Percentiles rank a stretch among this genome's conserved stretches.
Conservation (phyloP, 176 grass and related monocot species). For the Cymbopogon citratus region DNA sequence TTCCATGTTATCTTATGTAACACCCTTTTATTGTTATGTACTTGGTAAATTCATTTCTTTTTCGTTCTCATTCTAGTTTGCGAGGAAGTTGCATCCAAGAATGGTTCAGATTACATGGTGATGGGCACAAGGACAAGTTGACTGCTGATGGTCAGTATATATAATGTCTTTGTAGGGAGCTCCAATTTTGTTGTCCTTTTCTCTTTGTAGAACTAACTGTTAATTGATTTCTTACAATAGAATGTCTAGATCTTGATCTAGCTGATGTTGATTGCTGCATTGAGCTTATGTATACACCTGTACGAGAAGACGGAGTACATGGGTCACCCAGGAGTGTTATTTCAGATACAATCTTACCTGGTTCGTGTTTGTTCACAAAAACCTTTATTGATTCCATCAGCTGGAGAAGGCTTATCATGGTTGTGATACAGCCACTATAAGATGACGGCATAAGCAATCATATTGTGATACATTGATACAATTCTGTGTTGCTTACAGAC, state of each 20-base stretch:
- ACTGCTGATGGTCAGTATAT: slow-evolving; percentile 52
- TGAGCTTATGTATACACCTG: slow-evolving; percentile 73
- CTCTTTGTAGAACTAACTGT: slow-evolving; percentile 10
- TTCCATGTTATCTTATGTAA: slow-evolving; percentile 15
- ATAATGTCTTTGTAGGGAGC: slow-evolving; percentile 15
- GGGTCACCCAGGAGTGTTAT: slow-evolving; percentile 57
- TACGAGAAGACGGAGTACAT: slow-evolving; percentile 64
- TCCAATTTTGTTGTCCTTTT: background rate
- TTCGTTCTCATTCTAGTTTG: slow-evolving; percentile 49
- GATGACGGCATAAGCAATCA: background rate
- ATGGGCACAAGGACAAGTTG: slow-evolving; percentile 61
- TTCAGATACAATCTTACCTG: slow-evolving; percentile 76
- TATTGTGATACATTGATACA: background rate
- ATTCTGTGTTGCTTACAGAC: slow-evolving; percentile 3
- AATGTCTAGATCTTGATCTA: slow-evolving; percentile 75
- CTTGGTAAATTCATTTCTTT: slow-evolving; percentile 10
- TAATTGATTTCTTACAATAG: slow-evolving; percentile 43
- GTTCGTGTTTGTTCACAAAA: slow-evolving; percentile 41
- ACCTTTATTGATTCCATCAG: background rate
- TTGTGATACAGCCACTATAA: background rate
- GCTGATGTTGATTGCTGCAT: slow-evolving; percentile 57
- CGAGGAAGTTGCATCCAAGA: slow-evolving; percentile 81
- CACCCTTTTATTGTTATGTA: background rate
- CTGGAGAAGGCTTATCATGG: slow-evolving; percentile 1
- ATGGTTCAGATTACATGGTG: slow-evolving; percentile 73